A percentile compares a stretch with the other conserved stretches of the same genome.
Conservation (phyloP, 441 rosid genomes). For the Mallotus japonicus region DNA sequence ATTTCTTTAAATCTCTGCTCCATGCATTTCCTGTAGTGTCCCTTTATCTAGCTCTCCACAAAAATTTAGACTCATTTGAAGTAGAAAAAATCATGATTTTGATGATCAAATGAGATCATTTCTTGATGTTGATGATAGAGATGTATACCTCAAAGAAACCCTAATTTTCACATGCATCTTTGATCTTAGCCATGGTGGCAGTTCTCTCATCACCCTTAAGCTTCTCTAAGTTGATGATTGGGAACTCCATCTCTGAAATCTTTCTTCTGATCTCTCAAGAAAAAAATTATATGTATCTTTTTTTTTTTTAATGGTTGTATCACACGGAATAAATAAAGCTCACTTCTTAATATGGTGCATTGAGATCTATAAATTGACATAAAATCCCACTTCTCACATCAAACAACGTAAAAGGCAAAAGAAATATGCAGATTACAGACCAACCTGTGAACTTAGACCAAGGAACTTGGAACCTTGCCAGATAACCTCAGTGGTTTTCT, state of each 20-base stretch:
- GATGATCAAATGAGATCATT: too few species aligned
- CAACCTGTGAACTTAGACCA: slow-evolving; percentile 83
- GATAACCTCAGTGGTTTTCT: slow-evolving; percentile 88
- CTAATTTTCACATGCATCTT: slow-evolving; percentile 87
- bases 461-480: slow-evolving; percentile 88
- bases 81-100: too few species aligned
- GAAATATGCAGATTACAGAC: slow-evolving; percentile 14
- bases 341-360: not conserved
- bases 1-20: slow-evolving; percentile 76
- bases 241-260: slow-evolving; percentile 59
- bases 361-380: not conserved
- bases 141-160: slow-evolving; percentile 81
- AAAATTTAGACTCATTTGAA: not conserved
- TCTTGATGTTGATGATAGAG: not conserved
- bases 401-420: slow-evolving; percentile 20
- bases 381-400: slow-evolving; percentile 11
- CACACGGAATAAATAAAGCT: too few species aligned
- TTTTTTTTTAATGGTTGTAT: too few species aligned
- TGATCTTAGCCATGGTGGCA: slow-evolving; percentile 58
- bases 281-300: not conserved
- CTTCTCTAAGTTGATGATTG: slow-evolving; percentile 64
- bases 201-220: slow-evolving; percentile 64
- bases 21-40: slow-evolving; percentile 76
- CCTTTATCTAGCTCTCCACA: slow-evolving; percentile 76
- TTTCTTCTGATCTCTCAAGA: not conserved